These are phyloP conservation scores for Trichophyton benhamiae DNA, from an alignment of 2,329 filamentous ascomycete species.

Conservation along the genomic window DNA sequence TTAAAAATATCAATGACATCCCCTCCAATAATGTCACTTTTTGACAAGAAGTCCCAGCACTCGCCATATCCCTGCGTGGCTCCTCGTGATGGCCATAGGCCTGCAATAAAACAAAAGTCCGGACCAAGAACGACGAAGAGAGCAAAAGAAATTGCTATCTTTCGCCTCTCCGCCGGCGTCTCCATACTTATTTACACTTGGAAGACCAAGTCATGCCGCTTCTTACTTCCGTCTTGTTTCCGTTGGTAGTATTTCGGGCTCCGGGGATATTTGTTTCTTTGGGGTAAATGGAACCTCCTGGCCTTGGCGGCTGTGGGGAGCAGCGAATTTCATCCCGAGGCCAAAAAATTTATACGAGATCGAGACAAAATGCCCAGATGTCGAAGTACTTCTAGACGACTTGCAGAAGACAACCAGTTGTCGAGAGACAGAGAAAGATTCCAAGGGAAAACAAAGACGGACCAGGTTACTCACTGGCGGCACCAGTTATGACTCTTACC, in stretches of 20 bases:
- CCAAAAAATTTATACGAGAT: background rate
- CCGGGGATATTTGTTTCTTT: background rate
- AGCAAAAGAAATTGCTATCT: background rate
- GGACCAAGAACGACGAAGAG: background rate
- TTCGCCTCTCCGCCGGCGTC: background rate
- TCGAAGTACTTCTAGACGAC: background rate
- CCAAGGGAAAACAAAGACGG: background rate
- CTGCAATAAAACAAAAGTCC: background rate
- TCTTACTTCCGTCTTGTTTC: background rate
- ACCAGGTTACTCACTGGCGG: background rate
- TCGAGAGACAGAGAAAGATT: no score
- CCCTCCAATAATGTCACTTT: background rate
- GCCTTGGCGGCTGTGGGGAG: background rate
- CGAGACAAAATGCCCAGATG: background rate
- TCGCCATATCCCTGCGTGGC: background rate
- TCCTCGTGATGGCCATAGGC: background rate
- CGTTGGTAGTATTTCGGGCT: background rate
- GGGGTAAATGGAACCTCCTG: background rate
- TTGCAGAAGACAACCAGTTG: background rate
- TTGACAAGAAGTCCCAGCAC: background rate
- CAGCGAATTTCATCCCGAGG: background rate
- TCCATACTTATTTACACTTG: background rate
- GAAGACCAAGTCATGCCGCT: background rate
- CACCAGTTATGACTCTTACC: background rate
- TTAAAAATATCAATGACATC: background rate